Evolutionary conservation across 768 basidiomycete species (phyloP).

Genomic region (Arthromyces matolae): DNA sequence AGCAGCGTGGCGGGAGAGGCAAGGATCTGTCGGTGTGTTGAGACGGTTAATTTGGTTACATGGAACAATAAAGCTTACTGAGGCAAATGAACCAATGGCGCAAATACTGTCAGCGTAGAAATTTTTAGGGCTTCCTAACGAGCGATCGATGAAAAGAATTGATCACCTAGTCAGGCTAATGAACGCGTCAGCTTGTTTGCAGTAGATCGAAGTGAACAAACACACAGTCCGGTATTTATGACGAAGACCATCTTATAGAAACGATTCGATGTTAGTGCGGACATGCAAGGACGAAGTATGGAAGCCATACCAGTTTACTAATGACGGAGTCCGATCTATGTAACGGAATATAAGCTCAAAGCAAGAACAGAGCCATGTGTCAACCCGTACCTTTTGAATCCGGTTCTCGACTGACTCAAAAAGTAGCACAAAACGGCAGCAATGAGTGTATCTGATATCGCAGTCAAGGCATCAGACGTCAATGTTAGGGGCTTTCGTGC

Average conservation of each 20-base stretch:
- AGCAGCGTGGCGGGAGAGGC: constrained; percentile 25
- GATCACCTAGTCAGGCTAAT: constrained; percentile 9
- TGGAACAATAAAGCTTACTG: constrained; percentile 3
- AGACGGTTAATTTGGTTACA: not conserved
- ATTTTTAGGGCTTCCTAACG: not conserved
- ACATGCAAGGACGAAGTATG: no score
- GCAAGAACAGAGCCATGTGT: not conserved
- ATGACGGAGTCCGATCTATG: constrained; percentile 21
- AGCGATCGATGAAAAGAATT: not conserved
- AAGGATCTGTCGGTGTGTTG: constrained; percentile 17
- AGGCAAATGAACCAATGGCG: constrained; percentile 9
- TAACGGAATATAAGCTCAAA: not conserved
- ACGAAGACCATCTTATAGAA: constrained; percentile 19
- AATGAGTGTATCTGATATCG: constrained; percentile 15
- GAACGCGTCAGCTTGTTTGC: not conserved
- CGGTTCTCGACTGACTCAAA: constrained; percentile 10
- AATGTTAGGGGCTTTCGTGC: constrained; percentile 10
- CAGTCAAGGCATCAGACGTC: constrained; percentile 12
- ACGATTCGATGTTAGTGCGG: no score
- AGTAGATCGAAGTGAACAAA: not conserved
- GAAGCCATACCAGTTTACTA: constrained; percentile 15
- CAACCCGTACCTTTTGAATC: not conserved
- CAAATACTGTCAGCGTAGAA: constrained; percentile 9
- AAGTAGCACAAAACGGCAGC: constrained; percentile 13
- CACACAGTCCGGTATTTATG: constrained; percentile 20